phyloP scores from a whole-genome alignment of 768 basidiomycete genomes.

The Flagelloscypha sp. region DNA sequence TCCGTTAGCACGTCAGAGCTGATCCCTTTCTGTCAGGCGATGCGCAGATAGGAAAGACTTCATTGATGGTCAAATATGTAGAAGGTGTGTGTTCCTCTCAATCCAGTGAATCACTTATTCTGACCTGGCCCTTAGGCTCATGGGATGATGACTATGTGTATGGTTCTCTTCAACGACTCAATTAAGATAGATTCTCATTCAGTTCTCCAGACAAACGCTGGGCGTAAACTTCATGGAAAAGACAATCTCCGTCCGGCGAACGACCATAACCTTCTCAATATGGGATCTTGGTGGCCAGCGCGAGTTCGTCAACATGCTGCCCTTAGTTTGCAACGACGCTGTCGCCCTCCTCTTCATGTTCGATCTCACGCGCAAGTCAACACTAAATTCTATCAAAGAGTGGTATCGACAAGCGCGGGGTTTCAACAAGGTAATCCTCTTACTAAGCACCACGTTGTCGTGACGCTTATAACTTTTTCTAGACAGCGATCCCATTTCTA shows the following conservation, averaged over 20 bases:
- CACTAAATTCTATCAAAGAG: conserved; percentile 97
- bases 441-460: conserved; percentile 1
- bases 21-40: too few species aligned
- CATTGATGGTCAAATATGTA: conserved; percentile 99
- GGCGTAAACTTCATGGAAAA: conserved; percentile 99
- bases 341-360: conserved; percentile 99
- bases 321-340: conserved; percentile 98
- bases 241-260: conserved; percentile 95
- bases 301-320: conserved; percentile 99
- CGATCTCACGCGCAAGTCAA: conserved; percentile 94
- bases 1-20: too few species aligned
- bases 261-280: conserved; percentile 98
- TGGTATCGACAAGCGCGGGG: conserved; percentile 99
- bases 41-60: conserved; percentile 98
- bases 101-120: too few species aligned
- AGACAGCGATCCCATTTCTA: conserved; percentile 98
- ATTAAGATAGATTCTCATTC: too few species aligned
- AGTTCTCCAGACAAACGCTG: too few species aligned
- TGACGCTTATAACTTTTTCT: conserved; percentile 3
- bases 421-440: conserved; percentile 80
- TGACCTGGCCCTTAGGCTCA: too few species aligned
- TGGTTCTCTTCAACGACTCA: too few species aligned
- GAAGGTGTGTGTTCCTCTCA: too few species aligned
- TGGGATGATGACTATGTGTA: too few species aligned
- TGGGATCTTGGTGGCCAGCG: conserved; percentile 98